Base-by-base conservation (phyloP, 176 grass and related monocot genomes). In the Oryza glaberrima region DNA sequence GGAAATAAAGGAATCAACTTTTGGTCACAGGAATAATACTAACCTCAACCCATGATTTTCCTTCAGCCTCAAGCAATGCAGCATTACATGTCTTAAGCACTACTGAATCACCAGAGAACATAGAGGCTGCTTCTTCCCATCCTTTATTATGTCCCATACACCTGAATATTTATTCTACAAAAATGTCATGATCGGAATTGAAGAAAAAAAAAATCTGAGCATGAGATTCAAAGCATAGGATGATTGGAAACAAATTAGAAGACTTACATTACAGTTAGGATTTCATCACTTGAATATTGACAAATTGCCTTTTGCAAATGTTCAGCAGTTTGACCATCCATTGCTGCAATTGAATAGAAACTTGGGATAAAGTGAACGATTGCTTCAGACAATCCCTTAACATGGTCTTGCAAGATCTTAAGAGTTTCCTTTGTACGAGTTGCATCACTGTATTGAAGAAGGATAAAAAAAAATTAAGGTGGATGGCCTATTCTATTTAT, bases 101-200 rank as follows among this genome's bases (percentile, higher is more conserved):
- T 28, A 98, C 89, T 17, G 87, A 87, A 80, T 77, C 81, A 34
- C 96, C 96, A 86, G 87, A 95, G 72, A 98, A 93, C 92, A 94
- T 88, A 69, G 96, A 98, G 44, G 96, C 96, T 32, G 96, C 96
- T 92, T 98, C 93, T 76, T 95, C 96, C 96, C 96, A 98, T 28
- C 96, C 96, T 79, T 87, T 95, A 81, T 98, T 98, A 90, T 98
- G 96, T 60, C 96, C 96, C 93, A 98, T 98, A 78, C 96, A 98
- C 96, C 96, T 98, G 86, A 48, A 61, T 66, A 70, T 65, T 77
- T 72, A 69, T 80, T 76, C 71, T 78, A 82, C 32, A 81, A 36
- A 64, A 54, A 54, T n/a, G 15, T 79, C 49, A 90, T 67, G 25
- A 73, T 63, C 47, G 23, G 52, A 52, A 15, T 69, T 6, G 5